A percentile compares a stretch with the other conserved stretches of the same genome.
Conservation (phyloP, 257 asterid species). For the Striga asiatica region DNA sequence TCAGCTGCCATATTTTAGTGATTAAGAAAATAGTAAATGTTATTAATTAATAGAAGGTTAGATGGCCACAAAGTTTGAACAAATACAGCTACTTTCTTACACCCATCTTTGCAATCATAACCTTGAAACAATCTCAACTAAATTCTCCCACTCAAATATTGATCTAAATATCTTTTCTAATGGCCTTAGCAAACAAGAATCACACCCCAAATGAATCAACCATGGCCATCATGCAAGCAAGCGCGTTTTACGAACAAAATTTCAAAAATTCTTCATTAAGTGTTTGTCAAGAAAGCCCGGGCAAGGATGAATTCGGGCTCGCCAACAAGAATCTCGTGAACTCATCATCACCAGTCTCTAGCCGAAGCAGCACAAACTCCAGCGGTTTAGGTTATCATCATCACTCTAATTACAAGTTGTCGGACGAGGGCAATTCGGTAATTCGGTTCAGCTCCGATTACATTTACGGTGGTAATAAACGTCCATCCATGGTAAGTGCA, state of each 20-base stretch:
- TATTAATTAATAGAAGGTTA: too few species aligned
- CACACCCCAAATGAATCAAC: conserved; percentile 30
- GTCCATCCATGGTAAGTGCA: conserved; percentile 43
- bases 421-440: conserved; percentile 48
- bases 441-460: conserved; percentile 46
- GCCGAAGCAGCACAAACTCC: conserved; percentile 76
- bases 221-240: conserved; percentile 46
- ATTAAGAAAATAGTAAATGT: too few species aligned
- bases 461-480: too few species aligned
- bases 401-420: neutral
- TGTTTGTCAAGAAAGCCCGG: conserved; percentile 28
- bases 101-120: too few species aligned
- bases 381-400: conserved; percentile 36
- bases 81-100: too few species aligned
- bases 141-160: neutral
- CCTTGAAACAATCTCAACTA: too few species aligned
- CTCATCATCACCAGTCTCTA: conserved; percentile 56
- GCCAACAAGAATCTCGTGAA: conserved; percentile 37
- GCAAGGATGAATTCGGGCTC: conserved; percentile 14
- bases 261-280: conserved; percentile 21
- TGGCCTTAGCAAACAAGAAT: conserved; percentile 51
- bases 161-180: conserved; percentile 8
- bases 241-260: conserved; percentile 41
- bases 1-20: too few species aligned
- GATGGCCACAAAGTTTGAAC: too few species aligned